Base-by-base conservation (phyloP, 2,329 filamentous ascomycete species). In the Penicillium sp. region DNA sequence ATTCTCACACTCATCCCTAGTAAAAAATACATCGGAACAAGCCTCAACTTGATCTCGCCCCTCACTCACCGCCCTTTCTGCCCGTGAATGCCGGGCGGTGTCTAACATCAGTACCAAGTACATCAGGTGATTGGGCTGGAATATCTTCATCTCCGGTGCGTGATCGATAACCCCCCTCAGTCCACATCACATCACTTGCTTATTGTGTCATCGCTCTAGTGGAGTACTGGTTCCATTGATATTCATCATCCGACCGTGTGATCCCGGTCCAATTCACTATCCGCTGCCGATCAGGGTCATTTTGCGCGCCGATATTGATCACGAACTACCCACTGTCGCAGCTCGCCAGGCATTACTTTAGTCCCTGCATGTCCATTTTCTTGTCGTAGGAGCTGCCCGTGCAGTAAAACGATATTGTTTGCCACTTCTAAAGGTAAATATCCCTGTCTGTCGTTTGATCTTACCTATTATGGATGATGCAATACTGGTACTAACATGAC, bases 81-180 rank as follows among this genome's bases (percentile, higher is more conserved):
- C 33, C 42, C 30, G 22, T 8, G 5, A 11, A 28, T 26, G 5
- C 14, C 6, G 19, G 54, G 54, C 54, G 54, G 50, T 56, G 48
- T 50, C 28, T 35, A n/a, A 50, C 30, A 50, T 44, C 16, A 35
- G 48, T 42, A 28, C 48, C 11, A 36, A 33, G 50, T 53, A 36
- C 41, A 51, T 64, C 62, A 63, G 58, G 58, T 63, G 63, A 63
- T 65, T 61, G 43, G 63, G 59, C 59, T 61, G 56, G 60, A 59
- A 65, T 63, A 65, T 61, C 61, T 61, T 64, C 61, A 61, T 64
- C 40, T 50, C 56, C 58, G 17, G 43, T 52, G 44, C 36, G n/a
- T 40, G 46, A 59, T 58, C 50, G 52, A 37, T 58, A 42, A 42
- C 49, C 41, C 56, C 52, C 48, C 50, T 58, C 48, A 28, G 25